A percentile compares a stretch with the other conserved stretches of the same genome.
These are phyloP conservation scores for Pontederia paniculata DNA, from an alignment of 176 grass and related monocot species.

Conservation along the genomic window DNA sequence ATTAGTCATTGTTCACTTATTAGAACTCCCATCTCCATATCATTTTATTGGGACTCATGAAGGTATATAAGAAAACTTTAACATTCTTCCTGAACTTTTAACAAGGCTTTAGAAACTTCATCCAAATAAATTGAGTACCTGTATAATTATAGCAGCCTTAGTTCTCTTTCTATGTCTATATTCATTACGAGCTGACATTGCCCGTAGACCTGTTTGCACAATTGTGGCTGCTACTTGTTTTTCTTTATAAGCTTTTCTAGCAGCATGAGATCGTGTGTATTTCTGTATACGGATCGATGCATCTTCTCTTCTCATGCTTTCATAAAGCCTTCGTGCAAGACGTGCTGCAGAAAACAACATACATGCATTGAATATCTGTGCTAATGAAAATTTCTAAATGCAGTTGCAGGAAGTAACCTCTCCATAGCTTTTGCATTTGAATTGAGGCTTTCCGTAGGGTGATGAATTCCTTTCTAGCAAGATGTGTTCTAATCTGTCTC, in stretches of 20 bases:
- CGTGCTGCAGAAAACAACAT: constrained; percentile 30
- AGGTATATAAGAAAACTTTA: not conserved
- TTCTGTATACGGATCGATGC: constrained; percentile 89
- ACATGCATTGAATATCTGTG: constrained; percentile 13
- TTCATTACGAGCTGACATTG: constrained; percentile 69
- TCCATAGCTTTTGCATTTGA: constrained; percentile 68
- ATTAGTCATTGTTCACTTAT: not conserved
- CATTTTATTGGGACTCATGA: not conserved
- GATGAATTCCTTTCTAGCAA: constrained; percentile 63
- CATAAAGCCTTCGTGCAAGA: constrained; percentile 71
- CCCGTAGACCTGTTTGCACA: constrained; percentile 70
- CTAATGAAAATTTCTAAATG: constrained; percentile 14
- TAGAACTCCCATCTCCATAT: not conserved
- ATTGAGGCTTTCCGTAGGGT: constrained; percentile 46
- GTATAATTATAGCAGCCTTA: constrained; percentile 60
- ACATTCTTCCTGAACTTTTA: not conserved
- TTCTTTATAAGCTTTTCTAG: constrained; percentile 55
- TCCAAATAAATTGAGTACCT: constrained; percentile 24
- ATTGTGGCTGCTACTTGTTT: constrained; percentile 37
- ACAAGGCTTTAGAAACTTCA: not conserved
- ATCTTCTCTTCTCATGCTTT: constrained; percentile 61
- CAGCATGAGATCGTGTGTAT: constrained; percentile 43
- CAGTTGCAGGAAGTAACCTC: constrained; percentile 39
- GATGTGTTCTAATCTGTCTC: constrained; percentile 71
- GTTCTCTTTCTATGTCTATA: constrained; percentile 53